phyloP scores from a whole-genome alignment of 306 rosid genomes.

The Castanospermum australe region DNA sequence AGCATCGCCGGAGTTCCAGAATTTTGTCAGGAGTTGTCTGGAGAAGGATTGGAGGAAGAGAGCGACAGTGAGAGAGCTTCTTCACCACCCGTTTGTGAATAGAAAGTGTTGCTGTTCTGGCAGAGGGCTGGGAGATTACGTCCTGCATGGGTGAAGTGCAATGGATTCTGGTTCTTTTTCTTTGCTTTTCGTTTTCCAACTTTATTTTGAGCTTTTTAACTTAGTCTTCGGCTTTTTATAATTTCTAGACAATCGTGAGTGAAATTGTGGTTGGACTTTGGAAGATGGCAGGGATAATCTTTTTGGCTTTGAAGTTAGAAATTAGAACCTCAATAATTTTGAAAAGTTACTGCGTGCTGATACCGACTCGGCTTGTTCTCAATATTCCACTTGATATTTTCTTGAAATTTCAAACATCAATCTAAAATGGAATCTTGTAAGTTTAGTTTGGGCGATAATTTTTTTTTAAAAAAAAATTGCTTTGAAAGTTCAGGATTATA shows the following conservation, averaged over 20 bases:
- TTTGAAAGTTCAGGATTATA: not conserved
- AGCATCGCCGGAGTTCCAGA: constrained; percentile 42
- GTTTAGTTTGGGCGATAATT: not conserved
- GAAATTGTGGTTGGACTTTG: not conserved
- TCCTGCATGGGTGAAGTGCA: constrained; percentile 7
- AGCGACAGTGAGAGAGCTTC: constrained; percentile 59
- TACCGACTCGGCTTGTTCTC: no score
- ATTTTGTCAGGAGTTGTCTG: constrained; percentile 56
- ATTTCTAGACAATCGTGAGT: not conserved
- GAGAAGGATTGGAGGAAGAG: constrained; percentile 80
- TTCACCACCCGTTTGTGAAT: constrained; percentile 52
- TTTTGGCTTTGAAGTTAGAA: not conserved
- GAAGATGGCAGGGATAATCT: not conserved
- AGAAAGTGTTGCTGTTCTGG: not conserved
- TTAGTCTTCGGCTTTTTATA: not conserved
- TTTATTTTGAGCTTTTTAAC: not conserved
- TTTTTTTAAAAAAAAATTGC: not conserved
- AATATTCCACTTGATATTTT: no score
- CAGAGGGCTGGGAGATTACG: constrained; percentile 16
- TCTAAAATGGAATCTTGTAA: not conserved
- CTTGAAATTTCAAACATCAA: no score
- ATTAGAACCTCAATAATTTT: not conserved
- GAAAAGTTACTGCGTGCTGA: not conserved
- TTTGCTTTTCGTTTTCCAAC: not conserved
- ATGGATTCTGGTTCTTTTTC: not conserved